Evolutionary conservation across 1,284 basidiomycete species (phyloP).

Genomic region (Gymnopus androsaceus): DNA sequence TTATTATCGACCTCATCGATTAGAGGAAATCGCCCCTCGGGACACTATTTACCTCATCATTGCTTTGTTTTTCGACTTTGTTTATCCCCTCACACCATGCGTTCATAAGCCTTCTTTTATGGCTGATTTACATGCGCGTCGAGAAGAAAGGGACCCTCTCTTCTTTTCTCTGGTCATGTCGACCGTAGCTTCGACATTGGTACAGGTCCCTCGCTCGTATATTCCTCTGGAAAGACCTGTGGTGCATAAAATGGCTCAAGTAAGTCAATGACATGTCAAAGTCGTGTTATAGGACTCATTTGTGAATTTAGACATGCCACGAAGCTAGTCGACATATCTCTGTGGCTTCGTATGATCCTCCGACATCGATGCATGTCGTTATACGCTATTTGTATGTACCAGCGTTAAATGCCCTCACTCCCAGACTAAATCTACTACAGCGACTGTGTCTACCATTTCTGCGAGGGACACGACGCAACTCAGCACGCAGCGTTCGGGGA

Average conservation of each 20-base stretch:
- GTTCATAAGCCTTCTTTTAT: slow-evolving; percentile 84
- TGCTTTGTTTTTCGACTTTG: slow-evolving; percentile 85
- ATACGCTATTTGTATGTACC: slow-evolving; percentile 78
- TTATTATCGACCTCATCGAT: slow-evolving; percentile 66
- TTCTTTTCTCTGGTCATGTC: slow-evolving; percentile 88
- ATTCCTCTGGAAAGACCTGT: slow-evolving; percentile 78
- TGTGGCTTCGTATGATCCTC: slow-evolving; percentile 78
- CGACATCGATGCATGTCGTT: slow-evolving; percentile 77
- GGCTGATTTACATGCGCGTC: slow-evolving; percentile 73
- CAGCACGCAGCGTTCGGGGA: slow-evolving; percentile 83
- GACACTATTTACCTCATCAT: slow-evolving; percentile 80
- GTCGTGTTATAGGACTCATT: too few species aligned
- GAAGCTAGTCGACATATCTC: slow-evolving; percentile 81
- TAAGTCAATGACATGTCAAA: slow-evolving; percentile 21
- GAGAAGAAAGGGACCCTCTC: slow-evolving; percentile 82
- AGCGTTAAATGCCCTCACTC: not conserved
- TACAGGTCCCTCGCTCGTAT: slow-evolving; percentile 80
- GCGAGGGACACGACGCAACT: slow-evolving; percentile 84
- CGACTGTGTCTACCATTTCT: slow-evolving; percentile 82
- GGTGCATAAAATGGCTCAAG: slow-evolving; percentile 73
- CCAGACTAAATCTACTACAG: slow-evolving; percentile 34
- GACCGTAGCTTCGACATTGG: slow-evolving; percentile 79
- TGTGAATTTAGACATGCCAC: slow-evolving; percentile 68
- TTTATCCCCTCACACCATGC: slow-evolving; percentile 83
- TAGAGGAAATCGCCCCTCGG: slow-evolving; percentile 76